Base-by-base conservation (phyloP, 371 early-diverging fungal genomes). In the Apophysomyces sp. region DNA sequence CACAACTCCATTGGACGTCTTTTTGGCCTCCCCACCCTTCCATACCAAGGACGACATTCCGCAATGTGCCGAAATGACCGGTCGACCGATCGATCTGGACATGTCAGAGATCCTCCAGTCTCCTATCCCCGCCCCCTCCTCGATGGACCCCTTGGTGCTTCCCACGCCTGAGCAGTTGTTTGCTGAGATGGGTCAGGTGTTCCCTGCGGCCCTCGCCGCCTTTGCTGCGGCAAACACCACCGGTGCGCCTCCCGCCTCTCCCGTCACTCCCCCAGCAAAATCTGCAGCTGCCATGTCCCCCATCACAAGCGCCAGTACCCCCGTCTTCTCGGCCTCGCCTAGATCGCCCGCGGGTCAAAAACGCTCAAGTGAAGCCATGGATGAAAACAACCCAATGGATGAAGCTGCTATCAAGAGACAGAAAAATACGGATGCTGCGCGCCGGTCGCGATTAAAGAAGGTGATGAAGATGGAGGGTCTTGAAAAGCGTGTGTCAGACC, bases 361-460 rank as follows among this genome's bases (percentile, higher is more conserved):
- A 53, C 60, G 74, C 31, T 49, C 66, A 16, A 29, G 15, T n/a
- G 28, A 39, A 5, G 4, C 18, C 15, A 28, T 32, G 2, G 34
- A 44, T 3, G 67, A 65, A 4, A 69, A 53, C 11, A 52, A 56
- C 24, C 31, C 61, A 5, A 36, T 29, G 44, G 80, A 83, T 58
- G 78, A 81, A 15, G 81, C 77, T 9, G 80, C 85, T 34, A 53
- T 83, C 53, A 85, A 85, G 67, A 79, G 85, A 63, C 80, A 82
- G 56, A 74, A 91, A 83, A 94, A 94, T 81, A 94, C 94, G 15
- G 94, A 94, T 67, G 95, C 96, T 12, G 96, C 96, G 28, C 89
- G 95, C 57, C 92, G 96, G 62, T 92, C 92, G 29, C 91, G 96
- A 56, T 81, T 88, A 61, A 88, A 92, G 73, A 95, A 94, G 84